These are phyloP conservation scores for Diutina mesorugosa DNA, from an alignment of 1,139 yeast genomes.

Conservation along the genomic window DNA sequence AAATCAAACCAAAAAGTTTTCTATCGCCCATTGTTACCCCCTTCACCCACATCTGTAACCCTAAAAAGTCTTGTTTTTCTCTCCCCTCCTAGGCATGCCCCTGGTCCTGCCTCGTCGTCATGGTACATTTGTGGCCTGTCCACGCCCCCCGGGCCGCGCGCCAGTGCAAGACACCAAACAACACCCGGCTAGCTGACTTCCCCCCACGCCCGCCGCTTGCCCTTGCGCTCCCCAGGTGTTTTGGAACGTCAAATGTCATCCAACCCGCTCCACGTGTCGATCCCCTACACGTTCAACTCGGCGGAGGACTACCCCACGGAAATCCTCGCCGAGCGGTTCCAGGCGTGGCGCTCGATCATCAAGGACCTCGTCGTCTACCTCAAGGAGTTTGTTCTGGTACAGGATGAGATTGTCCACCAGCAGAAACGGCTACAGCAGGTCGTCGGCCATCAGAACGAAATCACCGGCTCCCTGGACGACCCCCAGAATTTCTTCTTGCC, in stretches of 20 bases:
- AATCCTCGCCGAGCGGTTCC: conserved; percentile 67
- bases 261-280: conserved; percentile 8
- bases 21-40: background rate
- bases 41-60: background rate
- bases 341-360: conserved; percentile 76
- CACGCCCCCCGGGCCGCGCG: background rate
- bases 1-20: too few relatives aligned
- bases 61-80: too few relatives aligned
- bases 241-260: background rate
- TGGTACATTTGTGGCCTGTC: background rate
- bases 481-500: conserved; percentile 47
- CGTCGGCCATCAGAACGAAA: conserved; percentile 28
- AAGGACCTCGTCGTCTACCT: conserved; percentile 64
- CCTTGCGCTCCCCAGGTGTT: background rate
- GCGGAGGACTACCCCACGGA: conserved; percentile 55
- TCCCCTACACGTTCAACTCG: conserved; percentile 7
- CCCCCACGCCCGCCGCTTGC: background rate
- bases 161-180: background rate
- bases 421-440: conserved; percentile 76
- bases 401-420: conserved; percentile 78
- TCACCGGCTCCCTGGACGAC: conserved; percentile 9
- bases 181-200: background rate
- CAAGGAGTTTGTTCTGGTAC: conserved; percentile 69
- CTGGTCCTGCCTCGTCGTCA: background rate
- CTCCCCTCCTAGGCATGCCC: background rate